phyloP scores from a whole-genome alignment of 1,284 basidiomycete species.

The Trichosporon sp. region DNA sequence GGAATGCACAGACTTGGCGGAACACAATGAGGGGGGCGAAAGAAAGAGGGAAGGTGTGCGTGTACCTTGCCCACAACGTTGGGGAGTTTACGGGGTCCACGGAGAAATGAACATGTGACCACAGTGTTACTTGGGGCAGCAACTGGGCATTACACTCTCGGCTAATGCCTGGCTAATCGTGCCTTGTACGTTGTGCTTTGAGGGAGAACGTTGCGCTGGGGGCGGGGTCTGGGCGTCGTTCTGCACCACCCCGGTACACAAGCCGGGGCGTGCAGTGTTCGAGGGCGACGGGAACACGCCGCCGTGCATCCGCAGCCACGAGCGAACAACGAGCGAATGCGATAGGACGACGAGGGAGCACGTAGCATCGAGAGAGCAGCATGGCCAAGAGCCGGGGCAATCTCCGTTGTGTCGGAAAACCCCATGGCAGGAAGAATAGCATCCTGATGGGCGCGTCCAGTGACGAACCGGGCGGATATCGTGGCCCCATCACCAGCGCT shows the following conservation, averaged over 20 bases:
- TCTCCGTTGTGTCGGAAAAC: not conserved
- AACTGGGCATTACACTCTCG: not conserved
- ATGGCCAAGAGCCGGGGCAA: not conserved
- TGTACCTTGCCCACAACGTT: not conserved
- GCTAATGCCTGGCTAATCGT: conserved; percentile 15
- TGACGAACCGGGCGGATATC: not conserved
- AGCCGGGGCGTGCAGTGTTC: no score
- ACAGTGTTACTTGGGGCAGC: not conserved
- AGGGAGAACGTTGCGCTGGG: not conserved
- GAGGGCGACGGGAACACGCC: not conserved
- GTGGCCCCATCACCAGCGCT: not conserved
- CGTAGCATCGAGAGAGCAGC: not conserved
- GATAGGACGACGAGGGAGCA: not conserved
- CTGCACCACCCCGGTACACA: not conserved
- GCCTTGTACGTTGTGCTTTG: not conserved
- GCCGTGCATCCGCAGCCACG: not conserved
- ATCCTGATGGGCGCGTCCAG: not conserved
- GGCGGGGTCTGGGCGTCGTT: not conserved
- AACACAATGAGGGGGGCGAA: not conserved
- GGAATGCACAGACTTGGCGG: not conserved
- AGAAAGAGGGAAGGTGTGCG: not conserved
- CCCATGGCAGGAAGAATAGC: conserved; percentile 11
- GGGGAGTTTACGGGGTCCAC: not conserved
- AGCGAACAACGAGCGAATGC: not conserved
- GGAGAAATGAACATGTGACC: conserved; percentile 10